Evolutionary conservation across 2,329 filamentous ascomycete species (phyloP).

Genomic region (Thelonectria rubi): DNA sequence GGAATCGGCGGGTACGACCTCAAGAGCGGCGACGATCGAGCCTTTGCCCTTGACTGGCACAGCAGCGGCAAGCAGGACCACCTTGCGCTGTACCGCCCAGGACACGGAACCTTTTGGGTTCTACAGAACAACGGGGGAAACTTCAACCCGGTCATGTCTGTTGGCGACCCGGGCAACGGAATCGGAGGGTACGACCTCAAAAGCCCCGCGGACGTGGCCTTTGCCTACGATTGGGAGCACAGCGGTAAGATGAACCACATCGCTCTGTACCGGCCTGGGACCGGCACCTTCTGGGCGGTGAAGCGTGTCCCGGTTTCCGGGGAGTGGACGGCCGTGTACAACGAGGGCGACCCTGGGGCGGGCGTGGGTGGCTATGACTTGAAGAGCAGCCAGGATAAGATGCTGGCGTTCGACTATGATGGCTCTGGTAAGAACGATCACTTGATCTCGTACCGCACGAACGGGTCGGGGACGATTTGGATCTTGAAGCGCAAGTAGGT

Average conservation of each 20-base stretch:
- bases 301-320: neutral
- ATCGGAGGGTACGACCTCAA: slow-evolving; percentile 20
- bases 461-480: slow-evolving; percentile 18
- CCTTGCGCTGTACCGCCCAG: slow-evolving; percentile 16
- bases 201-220: slow-evolving; percentile 2
- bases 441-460: slow-evolving; percentile 15
- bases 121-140: neutral
- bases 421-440: slow-evolving; percentile 12
- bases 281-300: slow-evolving; percentile 19
- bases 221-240: slow-evolving; percentile 9
- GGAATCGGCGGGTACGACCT: slow-evolving; percentile 19
- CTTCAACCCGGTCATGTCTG: slow-evolving; percentile 10
- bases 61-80: slow-evolving; percentile 20
- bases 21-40: slow-evolving; percentile 3
- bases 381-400: slow-evolving; percentile 3
- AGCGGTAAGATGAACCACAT: slow-evolving; percentile 10
- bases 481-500: slow-evolving; percentile 10
- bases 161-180: slow-evolving; percentile 10
- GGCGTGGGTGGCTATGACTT: slow-evolving; percentile 16
- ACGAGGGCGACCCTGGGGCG: slow-evolving; percentile 14
- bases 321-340: slow-evolving; percentile 6
- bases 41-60: slow-evolving; percentile 19
- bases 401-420: slow-evolving; percentile 18
- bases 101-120: slow-evolving; percentile 14
- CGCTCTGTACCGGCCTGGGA: slow-evolving; percentile 9